Conservation (phyloP, 176 grass and related monocot genomes). For the Hsuehochloa calcarea region DNA sequence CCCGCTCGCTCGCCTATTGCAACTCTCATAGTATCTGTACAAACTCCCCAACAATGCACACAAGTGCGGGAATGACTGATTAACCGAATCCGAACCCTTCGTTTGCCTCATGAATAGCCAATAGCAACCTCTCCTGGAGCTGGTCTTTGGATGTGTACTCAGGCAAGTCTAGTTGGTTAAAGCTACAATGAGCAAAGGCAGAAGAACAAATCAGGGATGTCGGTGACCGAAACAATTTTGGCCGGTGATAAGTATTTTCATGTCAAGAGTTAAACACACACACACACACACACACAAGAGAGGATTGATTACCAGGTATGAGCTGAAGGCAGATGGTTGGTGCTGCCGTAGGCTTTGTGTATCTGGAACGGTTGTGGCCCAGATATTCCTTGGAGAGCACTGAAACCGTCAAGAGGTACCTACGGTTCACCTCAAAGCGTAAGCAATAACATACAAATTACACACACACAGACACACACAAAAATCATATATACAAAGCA, state of each 20-base stretch:
- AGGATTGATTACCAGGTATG: conserved; percentile 76
- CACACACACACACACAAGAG: too few relatives aligned
- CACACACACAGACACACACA: neutral
- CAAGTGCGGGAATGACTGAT: conserved; percentile 3
- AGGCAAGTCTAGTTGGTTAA: conserved; percentile 95
- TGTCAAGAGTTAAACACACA: neutral
- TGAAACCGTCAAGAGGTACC: conserved; percentile 96
- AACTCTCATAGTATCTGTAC: conserved; percentile 41
- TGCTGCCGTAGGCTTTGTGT: conserved; percentile 97
- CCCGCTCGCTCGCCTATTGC: conserved; percentile 23
- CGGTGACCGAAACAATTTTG: conserved; percentile 5
- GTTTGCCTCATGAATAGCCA: conserved; percentile 94
- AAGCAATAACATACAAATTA: conserved; percentile 9
- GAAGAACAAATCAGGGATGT: neutral
- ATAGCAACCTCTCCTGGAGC: conserved; percentile 80
- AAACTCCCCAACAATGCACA: neutral
- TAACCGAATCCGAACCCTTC: conserved; percentile 98
- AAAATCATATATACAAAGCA: neutral
- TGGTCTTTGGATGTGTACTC: conserved; percentile 97
- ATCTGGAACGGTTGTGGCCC: conserved; percentile 91
- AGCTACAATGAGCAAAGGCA: conserved; percentile 50
- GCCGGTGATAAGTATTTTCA: neutral
- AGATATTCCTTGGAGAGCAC: conserved; percentile 93
- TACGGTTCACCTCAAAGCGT: conserved; percentile 35
- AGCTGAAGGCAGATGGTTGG: conserved; percentile 91